Percentiles rank a stretch among this genome's conserved stretches.
These are phyloP conservation scores for Trichoderma citrinoviride DNA, from an alignment of 2,329 filamentous ascomycete genomes.

Conservation along the genomic window DNA sequence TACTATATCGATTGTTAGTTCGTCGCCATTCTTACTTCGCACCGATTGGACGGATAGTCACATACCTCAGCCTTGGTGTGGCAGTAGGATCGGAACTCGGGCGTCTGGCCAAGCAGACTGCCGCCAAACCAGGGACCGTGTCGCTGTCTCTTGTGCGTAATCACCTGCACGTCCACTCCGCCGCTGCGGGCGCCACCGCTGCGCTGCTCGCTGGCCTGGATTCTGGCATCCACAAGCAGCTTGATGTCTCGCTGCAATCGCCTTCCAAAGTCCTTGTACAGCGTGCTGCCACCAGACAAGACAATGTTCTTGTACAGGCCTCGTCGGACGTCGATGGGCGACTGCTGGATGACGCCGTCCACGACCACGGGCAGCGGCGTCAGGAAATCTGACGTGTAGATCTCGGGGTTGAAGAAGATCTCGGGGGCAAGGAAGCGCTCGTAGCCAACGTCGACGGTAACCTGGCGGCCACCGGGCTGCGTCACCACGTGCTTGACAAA, in stretches of 20 bases:
- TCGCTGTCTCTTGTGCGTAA: constrained; percentile 94
- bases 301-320: constrained; percentile 99
- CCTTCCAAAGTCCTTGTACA: constrained; percentile 98
- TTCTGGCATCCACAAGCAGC: constrained; percentile 89
- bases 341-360: constrained; percentile 94
- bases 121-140: constrained; percentile 99
- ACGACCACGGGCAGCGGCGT: constrained; percentile 93
- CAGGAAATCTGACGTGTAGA: constrained; percentile 97
- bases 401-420: constrained; percentile 99
- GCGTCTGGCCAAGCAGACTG: constrained; percentile 91
- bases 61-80: constrained; percentile 80
- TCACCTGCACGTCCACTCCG: constrained; percentile 93
- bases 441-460: constrained; percentile 90
- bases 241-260: constrained; percentile 96
- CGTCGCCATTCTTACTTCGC: not conserved
- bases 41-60: not conserved
- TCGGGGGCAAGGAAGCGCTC: constrained; percentile 97
- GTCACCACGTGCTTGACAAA: constrained; percentile 88
- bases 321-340: constrained; percentile 93
- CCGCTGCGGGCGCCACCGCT: constrained; percentile 92
- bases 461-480: constrained; percentile 79
- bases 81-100: constrained; percentile 98
- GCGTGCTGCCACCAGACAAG: constrained; percentile 89
- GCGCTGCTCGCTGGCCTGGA: constrained; percentile 84
- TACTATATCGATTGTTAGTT: constrained; percentile 56